Evolutionary conservation across 139 green algal species (phyloP), one percentile per base, ranked within the genome.

Genomic region (Micractinium sp.): DNA sequence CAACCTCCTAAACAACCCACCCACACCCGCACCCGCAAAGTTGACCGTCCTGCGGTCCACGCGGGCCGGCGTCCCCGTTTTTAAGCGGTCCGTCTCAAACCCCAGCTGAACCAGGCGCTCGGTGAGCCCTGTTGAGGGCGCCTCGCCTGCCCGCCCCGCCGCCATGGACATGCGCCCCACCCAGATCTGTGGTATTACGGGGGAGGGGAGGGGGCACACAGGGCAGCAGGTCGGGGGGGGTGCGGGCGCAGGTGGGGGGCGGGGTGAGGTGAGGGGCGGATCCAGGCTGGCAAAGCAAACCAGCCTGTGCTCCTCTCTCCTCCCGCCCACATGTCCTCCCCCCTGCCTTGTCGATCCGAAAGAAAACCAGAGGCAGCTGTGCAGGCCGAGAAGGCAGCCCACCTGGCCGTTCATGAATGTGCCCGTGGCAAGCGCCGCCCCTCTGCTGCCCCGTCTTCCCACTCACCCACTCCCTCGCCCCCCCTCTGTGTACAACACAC

Each of bases 331-430:
- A 56, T 9, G 9, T 9, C 9, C 47, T 56, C 47, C n/a, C n/a
- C n/a, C n/a, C n/a, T n/a, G n/a, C n/a, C n/a, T n/a, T n/a, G n/a
- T n/a, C n/a, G n/a, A n/a, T n/a, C n/a, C n/a, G n/a, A n/a, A n/a
- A n/a, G n/a, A n/a, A n/a, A 27, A 14, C 27, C 69, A 38, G 3
- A 27, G 27, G 31, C n/a, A n/a, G n/a, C n/a, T n/a, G n/a, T n/a
- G 16, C n/a, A n/a, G n/a, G n/a, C n/a, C n/a, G n/a, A n/a, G 9
- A 36, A 20, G 29, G 13, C 73, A 14, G 73, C 36, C 85, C 67
- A 69, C 83, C 83, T 87, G 91, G 13, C 98, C 98, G 82, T 99
- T 99, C 97, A 99, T 99, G 85, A 99, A 99, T 2, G 98, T 99
- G 35, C 98, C 98, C 5, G 98, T 99, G 5, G 98, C 99, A 0